phyloP scores from a whole-genome alignment of 2,329 filamentous ascomycete genomes.

The Colletotrichum tropicale region DNA sequence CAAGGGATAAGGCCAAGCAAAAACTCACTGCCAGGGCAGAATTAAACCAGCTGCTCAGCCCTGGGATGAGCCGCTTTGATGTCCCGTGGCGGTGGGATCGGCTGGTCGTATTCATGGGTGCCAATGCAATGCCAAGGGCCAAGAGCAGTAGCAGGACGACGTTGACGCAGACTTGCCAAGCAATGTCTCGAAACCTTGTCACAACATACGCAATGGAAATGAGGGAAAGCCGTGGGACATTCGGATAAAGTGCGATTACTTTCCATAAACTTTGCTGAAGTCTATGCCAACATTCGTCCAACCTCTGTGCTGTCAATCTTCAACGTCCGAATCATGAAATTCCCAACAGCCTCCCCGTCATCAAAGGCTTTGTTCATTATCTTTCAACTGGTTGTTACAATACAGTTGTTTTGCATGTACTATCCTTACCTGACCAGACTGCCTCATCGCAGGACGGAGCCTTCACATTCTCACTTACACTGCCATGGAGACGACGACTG shows the following conservation, averaged over 20 bases:
- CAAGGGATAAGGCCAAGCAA: not conserved
- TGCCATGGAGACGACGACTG: not conserved
- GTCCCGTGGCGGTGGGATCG: not conserved
- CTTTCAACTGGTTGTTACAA: not conserved
- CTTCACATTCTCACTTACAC: not conserved
- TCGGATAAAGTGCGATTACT: not conserved
- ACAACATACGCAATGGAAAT: not conserved
- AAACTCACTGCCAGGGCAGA: not conserved
- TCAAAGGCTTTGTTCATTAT: not conserved
- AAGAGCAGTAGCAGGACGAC: not conserved
- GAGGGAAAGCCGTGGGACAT: not conserved
- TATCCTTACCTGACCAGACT: not conserved
- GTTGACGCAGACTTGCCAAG: not conserved
- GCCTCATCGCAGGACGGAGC: not conserved
- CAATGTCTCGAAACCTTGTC: not conserved
- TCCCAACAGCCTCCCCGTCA: not conserved
- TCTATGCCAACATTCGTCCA: not conserved
- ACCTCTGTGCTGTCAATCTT: not conserved
- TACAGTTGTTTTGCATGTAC: not conserved
- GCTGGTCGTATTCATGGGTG: not conserved
- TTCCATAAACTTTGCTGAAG: not conserved
- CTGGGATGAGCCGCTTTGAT: not conserved
- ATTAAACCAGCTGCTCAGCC: not conserved
- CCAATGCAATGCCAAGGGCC: not conserved
- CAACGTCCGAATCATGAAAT: not conserved